Evolutionary conservation across 169 alveolate species (phyloP).

Genomic region (Blepharisma undulans): DNA sequence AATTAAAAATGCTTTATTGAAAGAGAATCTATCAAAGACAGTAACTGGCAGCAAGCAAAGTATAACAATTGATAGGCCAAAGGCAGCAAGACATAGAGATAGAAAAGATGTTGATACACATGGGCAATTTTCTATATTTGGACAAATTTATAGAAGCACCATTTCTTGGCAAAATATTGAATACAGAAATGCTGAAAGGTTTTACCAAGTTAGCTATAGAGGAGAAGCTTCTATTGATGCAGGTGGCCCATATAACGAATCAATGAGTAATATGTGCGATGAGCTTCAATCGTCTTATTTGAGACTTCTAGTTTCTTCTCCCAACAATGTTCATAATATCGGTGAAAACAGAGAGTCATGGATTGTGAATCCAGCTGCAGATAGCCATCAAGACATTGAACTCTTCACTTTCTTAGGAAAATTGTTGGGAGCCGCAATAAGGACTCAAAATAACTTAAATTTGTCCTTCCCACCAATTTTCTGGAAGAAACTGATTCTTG

Average conservation of each 20-base stretch:
- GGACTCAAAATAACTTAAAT: conserved; percentile 24
- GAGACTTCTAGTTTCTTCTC: conserved; percentile 78
- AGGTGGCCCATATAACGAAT: conserved; percentile 91
- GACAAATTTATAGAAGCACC: background rate
- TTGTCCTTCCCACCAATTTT: conserved; percentile 11
- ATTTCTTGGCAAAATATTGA: background rate
- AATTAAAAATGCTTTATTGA: background rate
- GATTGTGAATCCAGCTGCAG: conserved; percentile 71
- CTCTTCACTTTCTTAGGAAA: conserved; percentile 18
- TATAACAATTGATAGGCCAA: conserved; percentile 24
- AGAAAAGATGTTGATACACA: conserved; percentile 1
- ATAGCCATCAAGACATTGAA: conserved; percentile 52
- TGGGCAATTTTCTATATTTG: conserved; percentile 18
- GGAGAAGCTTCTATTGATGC: conserved; percentile 92
- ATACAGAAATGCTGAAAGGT: conserved; percentile 26
- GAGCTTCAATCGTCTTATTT: conserved; percentile 81
- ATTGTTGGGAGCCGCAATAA: conserved; percentile 24
- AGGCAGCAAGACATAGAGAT: conserved; percentile 1
- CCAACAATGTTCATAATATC: conserved; percentile 77
- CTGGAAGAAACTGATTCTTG: conserved; percentile 21
- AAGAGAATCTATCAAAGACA: background rate
- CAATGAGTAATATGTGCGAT: conserved; percentile 73
- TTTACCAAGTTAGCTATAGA: conserved; percentile 66
- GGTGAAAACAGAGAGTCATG: conserved; percentile 75
- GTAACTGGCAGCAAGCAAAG: background rate